Base-by-base conservation (phyloP, 106 monocot genomes). In the Dendrobium huoshanense region DNA sequence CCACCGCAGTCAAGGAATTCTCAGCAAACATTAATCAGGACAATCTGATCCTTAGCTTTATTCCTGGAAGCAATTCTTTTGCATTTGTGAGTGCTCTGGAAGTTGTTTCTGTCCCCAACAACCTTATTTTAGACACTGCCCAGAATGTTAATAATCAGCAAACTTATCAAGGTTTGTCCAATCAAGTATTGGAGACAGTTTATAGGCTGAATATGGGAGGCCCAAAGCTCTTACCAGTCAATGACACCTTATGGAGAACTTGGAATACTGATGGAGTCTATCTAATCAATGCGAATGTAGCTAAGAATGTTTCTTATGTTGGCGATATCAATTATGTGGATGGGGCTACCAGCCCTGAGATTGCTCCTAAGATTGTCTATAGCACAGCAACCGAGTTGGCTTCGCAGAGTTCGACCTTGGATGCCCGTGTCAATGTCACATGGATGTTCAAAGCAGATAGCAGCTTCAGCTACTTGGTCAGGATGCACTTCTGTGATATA, bases 401-500 rank as follows among this genome's bases (percentile, higher is more conserved):
- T 47, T 22, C 31, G 1, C 8, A 82, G 9, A 78, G 48, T 10
- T 29, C 72, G 0, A 81, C 83, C 31, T 7, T 59, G 10, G 7
- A 33, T 45, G 82, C 81, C 1, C 40, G 13, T 6, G 88, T 93
- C 64, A 96, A 96, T 44, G 78, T 93, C 76, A 88, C 96, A 0
- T 96, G 96, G 96, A 82, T 83, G 19, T 93, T 96, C 42, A 54
- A 90, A 33, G 84, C 88, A 5, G 81, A 87, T 24, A 73, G 76
- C n/a, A 78, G 75, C 10, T 85, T 44, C 67, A 64, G 58, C 15
- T 91, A 93, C 83, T 78, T 96, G 45, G 55, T 96, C 9, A 85
- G 96, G 67, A 33, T 91, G 72, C 93, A 93, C 67, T 93, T 93
- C 72, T 96, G 96, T n/a, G 96, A 96, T 80, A 80, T 96, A 37